These are phyloP conservation scores for Comarum palustre DNA, from an alignment of 306 rosid species.

Conservation along the genomic window DNA sequence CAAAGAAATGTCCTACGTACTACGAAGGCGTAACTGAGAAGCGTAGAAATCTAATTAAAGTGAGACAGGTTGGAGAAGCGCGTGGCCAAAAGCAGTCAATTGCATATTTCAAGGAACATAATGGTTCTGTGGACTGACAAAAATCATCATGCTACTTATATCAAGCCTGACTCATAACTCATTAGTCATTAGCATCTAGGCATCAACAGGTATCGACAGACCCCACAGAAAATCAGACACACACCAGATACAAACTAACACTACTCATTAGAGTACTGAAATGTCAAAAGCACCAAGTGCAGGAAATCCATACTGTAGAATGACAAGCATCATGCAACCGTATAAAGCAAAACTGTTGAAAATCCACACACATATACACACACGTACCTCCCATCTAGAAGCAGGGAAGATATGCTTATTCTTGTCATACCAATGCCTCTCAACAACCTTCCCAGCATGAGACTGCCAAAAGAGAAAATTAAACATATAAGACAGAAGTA, in stretches of 20 bases:
- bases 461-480: constrained; percentile 47
- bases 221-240: not conserved
- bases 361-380: not conserved
- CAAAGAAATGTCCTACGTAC: too few species aligned
- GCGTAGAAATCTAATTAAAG: not conserved
- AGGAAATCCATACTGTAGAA: not conserved
- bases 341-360: not conserved
- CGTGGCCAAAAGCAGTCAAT: not conserved
- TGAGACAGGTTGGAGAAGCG: not conserved
- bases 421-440: constrained; percentile 98
- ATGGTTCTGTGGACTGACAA: not conserved
- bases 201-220: not conserved
- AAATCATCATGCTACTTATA: not conserved
- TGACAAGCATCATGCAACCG: not conserved
- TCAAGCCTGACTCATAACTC: not conserved
- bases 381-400: constrained; percentile 94
- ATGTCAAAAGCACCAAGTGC: not conserved
- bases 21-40: not conserved
- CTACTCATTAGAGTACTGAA: not conserved
- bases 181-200: not conserved
- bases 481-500: constrained; percentile 9
- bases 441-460: constrained; percentile 96
- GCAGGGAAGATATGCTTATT: constrained; percentile 97
- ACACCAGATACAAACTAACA: not conserved
- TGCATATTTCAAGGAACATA: not conserved